Percentiles rank a stretch among this genome's conserved stretches.
These are phyloP conservation scores for Geotrichum phurueaensis DNA, from an alignment of 1,139 yeast species.

Conservation along the genomic window DNA sequence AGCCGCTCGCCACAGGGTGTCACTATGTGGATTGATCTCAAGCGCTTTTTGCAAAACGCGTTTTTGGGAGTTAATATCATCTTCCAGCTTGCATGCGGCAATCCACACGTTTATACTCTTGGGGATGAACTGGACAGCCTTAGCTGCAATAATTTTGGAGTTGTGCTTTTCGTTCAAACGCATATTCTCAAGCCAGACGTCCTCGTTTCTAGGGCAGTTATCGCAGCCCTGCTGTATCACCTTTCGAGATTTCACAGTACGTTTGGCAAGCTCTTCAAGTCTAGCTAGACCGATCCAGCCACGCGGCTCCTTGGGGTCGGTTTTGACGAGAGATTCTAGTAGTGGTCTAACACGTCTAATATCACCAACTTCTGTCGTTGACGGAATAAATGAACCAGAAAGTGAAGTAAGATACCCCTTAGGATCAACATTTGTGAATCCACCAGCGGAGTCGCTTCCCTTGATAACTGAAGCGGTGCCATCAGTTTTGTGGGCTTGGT, in stretches of 20 bases:
- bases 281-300: conserved; percentile 90
- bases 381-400: conserved; percentile 22
- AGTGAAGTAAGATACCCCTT: conserved; percentile 40
- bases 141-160: conserved; percentile 52
- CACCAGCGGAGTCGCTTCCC: conserved; percentile 23
- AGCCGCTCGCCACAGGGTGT: conserved; percentile 59
- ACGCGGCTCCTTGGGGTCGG: conserved; percentile 67
- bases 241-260: conserved; percentile 51
- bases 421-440: conserved; percentile 32
- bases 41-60: conserved; percentile 66
- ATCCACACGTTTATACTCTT: conserved; percentile 64
- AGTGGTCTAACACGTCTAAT: conserved; percentile 52
- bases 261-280: conserved; percentile 62
- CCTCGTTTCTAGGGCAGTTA: conserved; percentile 59
- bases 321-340: conserved; percentile 60
- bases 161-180: conserved; percentile 52
- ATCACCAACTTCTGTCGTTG: conserved; percentile 43
- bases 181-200: conserved; percentile 77
- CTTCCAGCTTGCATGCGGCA: conserved; percentile 61
- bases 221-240: conserved; percentile 69
- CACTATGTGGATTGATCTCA: conserved; percentile 58
- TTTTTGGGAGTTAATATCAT: conserved; percentile 46
- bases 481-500: conserved; percentile 25
- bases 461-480: conserved; percentile 15
- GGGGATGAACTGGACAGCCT: conserved; percentile 56